phyloP scores from a whole-genome alignment of 148 eudicot genomes.

The Fallopia convolvulus region DNA sequence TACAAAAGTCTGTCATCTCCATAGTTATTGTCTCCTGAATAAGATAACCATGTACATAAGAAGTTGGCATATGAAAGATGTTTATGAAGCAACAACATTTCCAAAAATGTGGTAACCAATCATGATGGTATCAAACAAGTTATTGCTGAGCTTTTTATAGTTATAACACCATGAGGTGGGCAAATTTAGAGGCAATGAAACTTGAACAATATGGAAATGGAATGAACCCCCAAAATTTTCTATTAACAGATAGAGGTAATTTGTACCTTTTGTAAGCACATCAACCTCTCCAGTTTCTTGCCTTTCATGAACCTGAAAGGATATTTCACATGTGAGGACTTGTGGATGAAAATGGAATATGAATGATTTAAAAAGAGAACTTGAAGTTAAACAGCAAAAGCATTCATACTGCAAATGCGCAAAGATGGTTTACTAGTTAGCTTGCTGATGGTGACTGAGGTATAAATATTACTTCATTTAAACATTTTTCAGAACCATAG shows the following conservation, averaged over 20 bases:
- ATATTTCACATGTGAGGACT: neutral
- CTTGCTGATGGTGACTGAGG: neutral
- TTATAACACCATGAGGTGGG: neutral
- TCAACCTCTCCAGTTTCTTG: slow-evolving; percentile 51
- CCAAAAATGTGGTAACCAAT: neutral
- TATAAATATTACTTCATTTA: neutral
- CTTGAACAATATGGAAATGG: neutral
- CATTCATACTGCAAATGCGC: neutral
- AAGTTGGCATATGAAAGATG: neutral
- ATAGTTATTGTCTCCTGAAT: slow-evolving; percentile 62
- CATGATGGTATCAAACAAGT: neutral
- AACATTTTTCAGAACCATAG: neutral
- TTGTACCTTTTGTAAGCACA: slow-evolving; percentile 57
- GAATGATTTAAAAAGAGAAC: too few species aligned
- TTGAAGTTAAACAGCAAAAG: neutral
- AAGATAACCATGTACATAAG: neutral
- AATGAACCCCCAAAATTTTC: neutral
- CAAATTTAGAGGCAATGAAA: neutral
- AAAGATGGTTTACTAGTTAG: neutral
- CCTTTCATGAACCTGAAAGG: slow-evolving; percentile 55
- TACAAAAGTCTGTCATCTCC: slow-evolving; percentile 63
- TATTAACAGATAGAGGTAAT: neutral
- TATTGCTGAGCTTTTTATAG: neutral
- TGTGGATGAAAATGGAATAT: neutral
- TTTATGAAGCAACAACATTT: neutral